A percentile compares a stretch with the other conserved stretches of the same genome.
Conservation (phyloP, 768 basidiomycete species). For the Hysterangium stoloniferum region DNA sequence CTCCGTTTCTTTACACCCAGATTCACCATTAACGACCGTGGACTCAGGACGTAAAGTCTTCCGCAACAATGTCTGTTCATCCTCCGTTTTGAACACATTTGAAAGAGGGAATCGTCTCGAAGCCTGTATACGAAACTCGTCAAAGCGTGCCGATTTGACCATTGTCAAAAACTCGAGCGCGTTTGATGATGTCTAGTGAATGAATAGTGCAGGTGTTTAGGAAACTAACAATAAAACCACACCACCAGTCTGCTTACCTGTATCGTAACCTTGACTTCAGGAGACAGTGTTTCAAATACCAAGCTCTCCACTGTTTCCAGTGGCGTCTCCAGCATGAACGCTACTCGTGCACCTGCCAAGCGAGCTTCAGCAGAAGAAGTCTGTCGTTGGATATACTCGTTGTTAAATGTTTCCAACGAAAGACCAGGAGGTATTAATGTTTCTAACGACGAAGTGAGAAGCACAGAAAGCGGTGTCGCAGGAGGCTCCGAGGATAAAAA, state of each 20-base stretch:
- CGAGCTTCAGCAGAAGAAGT: conserved; percentile 42
- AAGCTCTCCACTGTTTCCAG: conserved; percentile 53
- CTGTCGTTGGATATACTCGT: conserved; percentile 65
- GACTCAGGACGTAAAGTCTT: no score
- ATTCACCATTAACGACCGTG: no score
- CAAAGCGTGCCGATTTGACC: conserved; percentile 43
- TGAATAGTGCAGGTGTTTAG: not conserved
- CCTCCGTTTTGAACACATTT: conserved; percentile 53
- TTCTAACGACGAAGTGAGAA: conserved; percentile 40
- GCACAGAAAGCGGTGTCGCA: conserved; percentile 38
- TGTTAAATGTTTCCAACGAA: conserved; percentile 60
- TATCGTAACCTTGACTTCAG: conserved; percentile 37
- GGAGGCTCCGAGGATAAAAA: conserved; percentile 32
- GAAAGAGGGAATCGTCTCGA: conserved; percentile 49
- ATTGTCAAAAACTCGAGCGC: conserved; percentile 42
- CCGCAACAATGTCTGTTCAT: conserved; percentile 32
- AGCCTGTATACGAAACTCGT: conserved; percentile 55
- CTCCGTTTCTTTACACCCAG: no score
- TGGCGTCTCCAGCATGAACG: conserved; percentile 38
- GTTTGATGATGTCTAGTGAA: conserved; percentile 41
- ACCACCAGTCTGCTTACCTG: conserved; percentile 37
- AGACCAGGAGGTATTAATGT: conserved; percentile 50
- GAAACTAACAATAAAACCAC: not conserved
- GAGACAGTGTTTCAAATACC: conserved; percentile 41
- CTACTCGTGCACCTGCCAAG: conserved; percentile 57